A percentile compares a stretch with the other conserved stretches of the same genome.
These are phyloP conservation scores for Bimuria novae-zelandiae DNA, from an alignment of 2,329 filamentous ascomycete species.

Conservation along the genomic window DNA sequence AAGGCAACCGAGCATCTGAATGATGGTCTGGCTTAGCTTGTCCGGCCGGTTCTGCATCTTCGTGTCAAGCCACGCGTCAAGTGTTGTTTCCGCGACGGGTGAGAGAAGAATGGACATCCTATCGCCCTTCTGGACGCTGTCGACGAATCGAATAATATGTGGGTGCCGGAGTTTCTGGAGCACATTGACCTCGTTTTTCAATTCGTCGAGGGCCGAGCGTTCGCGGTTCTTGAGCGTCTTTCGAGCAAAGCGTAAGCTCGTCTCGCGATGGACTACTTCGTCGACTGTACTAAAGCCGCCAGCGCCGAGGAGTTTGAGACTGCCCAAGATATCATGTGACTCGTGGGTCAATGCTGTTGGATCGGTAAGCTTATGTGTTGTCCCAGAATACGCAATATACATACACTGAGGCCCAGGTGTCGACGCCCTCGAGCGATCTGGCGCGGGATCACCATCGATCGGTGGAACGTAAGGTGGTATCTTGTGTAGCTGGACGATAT, in stretches of 20 bases:
- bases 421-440: not conserved
- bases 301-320: conserved; percentile 41
- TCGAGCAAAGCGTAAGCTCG: conserved; percentile 38
- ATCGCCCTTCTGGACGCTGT: conserved; percentile 41
- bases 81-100: conserved; percentile 44
- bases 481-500: conserved; percentile 1
- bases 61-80: conserved; percentile 40
- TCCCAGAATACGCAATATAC: not conserved
- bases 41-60: conserved; percentile 23
- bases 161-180: conserved; percentile 46
- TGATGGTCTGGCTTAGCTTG: conserved; percentile 28
- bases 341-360: not conserved
- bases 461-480: conserved; percentile 3
- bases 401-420: not conserved
- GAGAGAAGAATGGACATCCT: conserved; percentile 45
- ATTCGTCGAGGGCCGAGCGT: conserved; percentile 35
- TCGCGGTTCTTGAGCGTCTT: conserved; percentile 47
- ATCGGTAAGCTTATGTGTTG: not conserved
- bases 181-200: conserved; percentile 42
- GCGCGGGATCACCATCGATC: not conserved
- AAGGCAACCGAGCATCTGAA: conserved; percentile 45
- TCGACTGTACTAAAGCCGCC: conserved; percentile 46
- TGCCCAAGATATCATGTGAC: conserved; percentile 14
- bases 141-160: conserved; percentile 46
- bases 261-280: conserved; percentile 42